Base-by-base conservation (phyloP, 108 stramenopile species). In the Cyclotella distinguenda region DNA sequence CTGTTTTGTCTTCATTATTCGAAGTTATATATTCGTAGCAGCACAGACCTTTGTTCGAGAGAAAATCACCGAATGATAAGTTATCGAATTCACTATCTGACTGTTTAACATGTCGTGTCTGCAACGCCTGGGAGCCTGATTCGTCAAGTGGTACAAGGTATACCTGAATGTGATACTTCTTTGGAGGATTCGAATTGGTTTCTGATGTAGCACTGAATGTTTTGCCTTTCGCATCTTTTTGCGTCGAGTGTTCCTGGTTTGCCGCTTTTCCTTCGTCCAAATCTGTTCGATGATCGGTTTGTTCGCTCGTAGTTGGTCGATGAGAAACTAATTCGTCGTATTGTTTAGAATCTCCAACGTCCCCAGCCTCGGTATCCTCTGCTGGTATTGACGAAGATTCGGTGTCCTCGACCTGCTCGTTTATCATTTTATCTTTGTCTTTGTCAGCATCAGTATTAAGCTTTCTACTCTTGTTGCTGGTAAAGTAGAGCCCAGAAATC, bases 81-180 rank as follows among this genome's bases (percentile, higher is more conserved):
- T 34, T 28, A 19, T 38, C 58, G 9, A 26, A 44, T 18, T 53
- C 7, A 19, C 28, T 23, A 44, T 60, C 33, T 36, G 44, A 6
- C 19, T n/a, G 8, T 0, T 34, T 33, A 62, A 16, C 60, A 8
- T 55, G 54, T 55, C 15, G 50, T 11, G 26, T 3, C 27, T 13
- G 15, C 8, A 36, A 53, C 10, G 51, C 1, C 4, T 32, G 2
- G 12, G 51, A 19, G 55, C 35, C 34, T 21, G 28, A 23, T 7
- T 50, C 38, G 35, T 70, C 68, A 18, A 70, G 45, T 0, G 60
- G 43, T 5, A 70, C 68, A 30, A 70, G 68, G 60, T 70, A 70
- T 27, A 70, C 11, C 25, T 70, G 68, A 18, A 70, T 53, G 19
- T 61, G 60, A 26, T 32, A 54, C 40, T 52, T 65, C 13, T 25